Evolutionary conservation across 1,139 yeast genomes (phyloP), one percentile per base, ranked within the genome.

Genomic region (Diutina sp.): DNA sequence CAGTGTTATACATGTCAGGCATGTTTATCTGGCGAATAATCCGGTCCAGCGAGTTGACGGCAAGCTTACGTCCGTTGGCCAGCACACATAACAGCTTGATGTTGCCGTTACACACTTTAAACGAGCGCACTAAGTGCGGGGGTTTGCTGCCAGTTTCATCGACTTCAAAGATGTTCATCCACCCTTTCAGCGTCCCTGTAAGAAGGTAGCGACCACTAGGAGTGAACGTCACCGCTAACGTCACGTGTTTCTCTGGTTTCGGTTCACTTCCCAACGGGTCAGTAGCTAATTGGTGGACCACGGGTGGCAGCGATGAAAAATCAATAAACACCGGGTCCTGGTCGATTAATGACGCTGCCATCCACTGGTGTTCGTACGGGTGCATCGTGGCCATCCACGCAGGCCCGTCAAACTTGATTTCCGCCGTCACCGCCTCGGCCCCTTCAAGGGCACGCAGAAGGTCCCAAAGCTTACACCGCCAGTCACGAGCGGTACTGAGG

Each of bases 381-480:
- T 79, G 83, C 66, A 85, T 71, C 61, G 71, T 72, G 9, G 87
- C 87, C 65, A 73, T 82, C 95, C 89, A 86, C 30, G 84, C 78
- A 5, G 89, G 93, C 9, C 87, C 84, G 57, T 83, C 87, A 61
- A 87, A 83, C 58, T 74, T 72, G 55, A 79, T 72, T 12, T 72
- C 72, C 59, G 80, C 69, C 56, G 63, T 58, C 1, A 60, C 58
- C 7, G 71, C 67, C 11, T 78, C 74, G 7, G 58, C 59, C n/a
- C 62, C 61, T 32, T 57, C 58, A 12, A 52, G 56, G n/a, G 57
- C 51, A 45, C 55, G 58, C 11, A 50, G 63, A 61, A 91, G 70
- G 69, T 90, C 97, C 97, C 97, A 90, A 50, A 90, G 67, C 57
- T 87, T 82, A 56, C 87, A 80, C 58, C 77, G 78, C 95, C 96